Evolutionary conservation across 1,139 yeast genomes (phyloP), one percentile per base, ranked within the genome.

Genomic region (Diutina pseudorugosa): DNA sequence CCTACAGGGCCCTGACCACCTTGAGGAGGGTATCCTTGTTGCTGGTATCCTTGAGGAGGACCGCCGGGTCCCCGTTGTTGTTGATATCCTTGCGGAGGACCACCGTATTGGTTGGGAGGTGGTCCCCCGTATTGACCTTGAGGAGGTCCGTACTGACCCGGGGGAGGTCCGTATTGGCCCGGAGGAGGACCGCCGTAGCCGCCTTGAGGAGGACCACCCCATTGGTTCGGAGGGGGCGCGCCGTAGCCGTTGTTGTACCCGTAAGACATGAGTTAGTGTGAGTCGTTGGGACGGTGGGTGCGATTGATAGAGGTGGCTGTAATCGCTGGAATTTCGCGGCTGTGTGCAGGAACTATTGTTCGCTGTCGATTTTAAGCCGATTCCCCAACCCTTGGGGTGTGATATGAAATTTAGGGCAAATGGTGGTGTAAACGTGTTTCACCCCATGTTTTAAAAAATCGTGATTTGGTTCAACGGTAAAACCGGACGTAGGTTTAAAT

Each of bases 11-110:
- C 51, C n/a, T 33, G 43, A 45, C 48, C 44, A 33, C 48, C 44
- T 27, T 52, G 54, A 25, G 48, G 55, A 48, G 55, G 58, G 47
- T 53, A 56, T 52, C 54, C 57, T 41, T 56, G 56, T 45, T 57
- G 60, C 49, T 55, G 57, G 51, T 51, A 11, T n/a, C n/a, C n/a
- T n/a, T n/a, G n/a, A n/a, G n/a, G n/a, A n/a, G n/a, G n/a, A 4
- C 41, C 42, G 7, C 14, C 43, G n/a, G 6, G 21, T 8, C 30
- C 50, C 14, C 43, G 43, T 8, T 4, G 42, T 19, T 33, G 41
- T 16, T 21, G 18, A 53, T 42, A 47, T 5, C 44, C 44, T 18
- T 18, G 44, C 7, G 40, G 40, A 20, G 20, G 33, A 19, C 14
- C 14, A 2, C 47, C 47, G n/a, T n/a, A 41, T 18, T 30, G 41